Percentiles rank a stretch among this genome's conserved stretches.
Conservation (phyloP, 73 alveolate species). For the Tetrahymena borealis region DNA sequence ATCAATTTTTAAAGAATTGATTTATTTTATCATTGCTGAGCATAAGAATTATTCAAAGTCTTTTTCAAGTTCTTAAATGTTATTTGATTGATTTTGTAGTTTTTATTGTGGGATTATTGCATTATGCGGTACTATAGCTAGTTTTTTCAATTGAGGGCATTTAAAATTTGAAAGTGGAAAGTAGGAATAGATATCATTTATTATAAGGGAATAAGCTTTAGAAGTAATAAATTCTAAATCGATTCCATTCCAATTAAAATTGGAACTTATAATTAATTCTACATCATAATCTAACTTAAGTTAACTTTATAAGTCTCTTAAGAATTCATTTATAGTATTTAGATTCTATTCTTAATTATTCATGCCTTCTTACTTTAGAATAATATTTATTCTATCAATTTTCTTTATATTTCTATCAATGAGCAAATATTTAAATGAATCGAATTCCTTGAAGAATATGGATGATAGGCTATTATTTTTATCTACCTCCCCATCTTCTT, state of each 20-base stretch:
- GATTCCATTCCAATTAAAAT: neutral
- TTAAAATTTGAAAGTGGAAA: neutral
- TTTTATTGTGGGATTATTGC: neutral
- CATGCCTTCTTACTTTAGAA: no score
- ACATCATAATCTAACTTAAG: no score
- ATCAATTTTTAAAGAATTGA: neutral
- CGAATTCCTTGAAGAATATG: no score
- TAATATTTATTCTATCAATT: no score
- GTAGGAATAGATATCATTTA: neutral
- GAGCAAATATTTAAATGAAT: no score
- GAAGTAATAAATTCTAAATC: neutral
- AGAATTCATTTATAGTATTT: no score
- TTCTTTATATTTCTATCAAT: no score
- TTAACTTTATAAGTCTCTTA: no score
- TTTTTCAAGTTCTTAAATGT: neutral
- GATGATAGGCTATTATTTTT: no score
- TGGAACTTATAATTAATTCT: neutral
- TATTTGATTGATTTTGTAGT: neutral
- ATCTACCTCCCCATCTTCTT: no score
- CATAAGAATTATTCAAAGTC: neutral
- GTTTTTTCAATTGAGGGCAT: neutral
- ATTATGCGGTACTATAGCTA: no score
- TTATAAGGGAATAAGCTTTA: neutral
- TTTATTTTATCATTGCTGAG: neutral
- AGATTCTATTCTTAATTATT: no score